Conservation (phyloP, 257 asterid species). For the Solanum tacnaense region DNA sequence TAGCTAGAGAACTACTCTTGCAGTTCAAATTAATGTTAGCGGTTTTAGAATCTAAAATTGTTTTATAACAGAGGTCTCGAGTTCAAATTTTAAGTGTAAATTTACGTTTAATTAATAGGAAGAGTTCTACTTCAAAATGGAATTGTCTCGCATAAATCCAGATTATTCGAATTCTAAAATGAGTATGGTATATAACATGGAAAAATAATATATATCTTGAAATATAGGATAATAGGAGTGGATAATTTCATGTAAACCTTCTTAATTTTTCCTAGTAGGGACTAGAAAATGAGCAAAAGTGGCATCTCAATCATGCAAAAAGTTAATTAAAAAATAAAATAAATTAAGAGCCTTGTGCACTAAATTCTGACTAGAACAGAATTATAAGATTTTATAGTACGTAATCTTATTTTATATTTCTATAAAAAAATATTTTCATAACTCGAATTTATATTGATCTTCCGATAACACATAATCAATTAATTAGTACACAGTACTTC, state of each 20-base stretch:
- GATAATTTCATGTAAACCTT: neutral
- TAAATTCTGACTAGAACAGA: too few relatives aligned
- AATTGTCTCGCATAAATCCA: rapidly evolving
- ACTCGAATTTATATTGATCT: too few relatives aligned
- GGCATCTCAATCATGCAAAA: neutral
- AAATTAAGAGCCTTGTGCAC: neutral
- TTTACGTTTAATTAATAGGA: neutral
- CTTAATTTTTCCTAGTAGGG: neutral
- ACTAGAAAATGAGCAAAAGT: neutral
- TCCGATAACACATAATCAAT: too few relatives aligned
- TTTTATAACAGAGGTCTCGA: neutral
- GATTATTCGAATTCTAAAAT: rapidly evolving
- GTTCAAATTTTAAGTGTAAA: neutral
- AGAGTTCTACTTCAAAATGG: neutral
- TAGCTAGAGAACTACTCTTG: neutral
- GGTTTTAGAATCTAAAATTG: neutral
- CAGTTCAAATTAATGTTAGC: neutral
- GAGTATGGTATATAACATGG: rapidly evolving
- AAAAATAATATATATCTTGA: neutral
- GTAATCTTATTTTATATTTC: too few relatives aligned
- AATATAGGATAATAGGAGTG: neutral
- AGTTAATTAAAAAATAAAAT: too few relatives aligned
- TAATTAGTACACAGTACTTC: neutral
- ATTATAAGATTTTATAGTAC: too few relatives aligned
- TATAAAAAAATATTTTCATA: rapidly evolving